These are phyloP conservation scores for Striga asiatica DNA, from an alignment of 257 asterid species.

Conservation along the genomic window DNA sequence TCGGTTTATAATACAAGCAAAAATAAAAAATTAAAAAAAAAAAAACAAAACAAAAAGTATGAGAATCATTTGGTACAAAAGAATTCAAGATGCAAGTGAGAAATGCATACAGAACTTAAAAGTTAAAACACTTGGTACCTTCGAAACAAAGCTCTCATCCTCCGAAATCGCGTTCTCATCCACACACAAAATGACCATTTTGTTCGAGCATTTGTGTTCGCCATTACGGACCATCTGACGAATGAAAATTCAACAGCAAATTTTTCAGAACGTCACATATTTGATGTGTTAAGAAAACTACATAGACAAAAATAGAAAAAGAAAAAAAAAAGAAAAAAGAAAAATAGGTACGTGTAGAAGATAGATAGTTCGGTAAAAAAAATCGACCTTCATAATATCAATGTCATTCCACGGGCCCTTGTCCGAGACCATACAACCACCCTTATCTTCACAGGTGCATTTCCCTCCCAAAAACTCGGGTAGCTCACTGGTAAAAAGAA, in stretches of 20 bases:
- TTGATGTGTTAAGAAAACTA: no score
- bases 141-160: constrained; percentile 36
- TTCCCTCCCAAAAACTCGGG: constrained; percentile 96
- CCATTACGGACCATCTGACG: constrained; percentile 76
- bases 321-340: no score
- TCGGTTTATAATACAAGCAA: background rate
- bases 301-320: no score
- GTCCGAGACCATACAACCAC: constrained; percentile 87
- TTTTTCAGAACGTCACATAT: no score
- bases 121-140: constrained; percentile 14
- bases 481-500: constrained; percentile 70
- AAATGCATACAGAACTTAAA: background rate
- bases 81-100: background rate
- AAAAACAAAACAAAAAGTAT: background rate
- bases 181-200: constrained; percentile 21
- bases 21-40: background rate
- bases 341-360: no score
- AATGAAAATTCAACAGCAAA: constrained; percentile 14
- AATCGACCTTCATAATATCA: constrained; percentile 71
- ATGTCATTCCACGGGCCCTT: constrained; percentile 96
- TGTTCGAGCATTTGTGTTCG: constrained; percentile 68
- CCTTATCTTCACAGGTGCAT: constrained; percentile 80
- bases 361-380: background rate
- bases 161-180: constrained; percentile 71
- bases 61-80: background rate